phyloP scores from a whole-genome alignment of 2,329 filamentous ascomycete genomes.

The Colletotrichum musae region DNA sequence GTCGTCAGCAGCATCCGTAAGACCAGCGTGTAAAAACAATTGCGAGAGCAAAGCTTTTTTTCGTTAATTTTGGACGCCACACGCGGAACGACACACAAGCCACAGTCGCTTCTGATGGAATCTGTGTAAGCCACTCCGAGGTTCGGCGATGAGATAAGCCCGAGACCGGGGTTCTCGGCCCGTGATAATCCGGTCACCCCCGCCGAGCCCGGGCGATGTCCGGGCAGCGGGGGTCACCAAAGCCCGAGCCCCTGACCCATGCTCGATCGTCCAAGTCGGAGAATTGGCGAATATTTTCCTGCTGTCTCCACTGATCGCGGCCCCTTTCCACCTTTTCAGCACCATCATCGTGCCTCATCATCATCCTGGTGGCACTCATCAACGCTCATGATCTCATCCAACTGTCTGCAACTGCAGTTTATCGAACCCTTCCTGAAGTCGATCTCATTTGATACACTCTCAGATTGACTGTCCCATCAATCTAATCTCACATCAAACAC shows the following conservation, averaged over 20 bases:
- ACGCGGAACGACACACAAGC: neutral
- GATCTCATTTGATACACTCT: neutral
- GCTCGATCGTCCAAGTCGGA: neutral
- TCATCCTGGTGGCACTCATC: neutral
- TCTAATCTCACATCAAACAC: neutral
- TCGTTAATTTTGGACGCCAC: neutral
- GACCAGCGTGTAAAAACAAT: neutral
- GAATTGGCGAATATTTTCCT: neutral
- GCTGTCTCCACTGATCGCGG: neutral
- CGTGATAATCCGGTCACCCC: neutral
- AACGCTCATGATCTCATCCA: neutral
- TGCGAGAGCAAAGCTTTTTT: neutral
- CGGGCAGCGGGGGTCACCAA: neutral
- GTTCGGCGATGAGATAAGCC: neutral
- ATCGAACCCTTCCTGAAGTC: neutral
- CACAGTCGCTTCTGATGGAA: neutral
- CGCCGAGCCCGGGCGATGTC: too few relatives aligned
- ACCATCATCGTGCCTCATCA: neutral
- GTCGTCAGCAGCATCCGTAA: conserved; percentile 5
- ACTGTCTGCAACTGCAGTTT: neutral
- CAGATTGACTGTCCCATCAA: neutral
- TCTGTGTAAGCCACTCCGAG: neutral
- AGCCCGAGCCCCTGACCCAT: neutral
- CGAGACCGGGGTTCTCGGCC: neutral
- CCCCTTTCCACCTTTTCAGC: neutral